Base-by-base conservation (phyloP, 2,329 filamentous ascomycete species). In the Hymenoscyphus linearis region DNA sequence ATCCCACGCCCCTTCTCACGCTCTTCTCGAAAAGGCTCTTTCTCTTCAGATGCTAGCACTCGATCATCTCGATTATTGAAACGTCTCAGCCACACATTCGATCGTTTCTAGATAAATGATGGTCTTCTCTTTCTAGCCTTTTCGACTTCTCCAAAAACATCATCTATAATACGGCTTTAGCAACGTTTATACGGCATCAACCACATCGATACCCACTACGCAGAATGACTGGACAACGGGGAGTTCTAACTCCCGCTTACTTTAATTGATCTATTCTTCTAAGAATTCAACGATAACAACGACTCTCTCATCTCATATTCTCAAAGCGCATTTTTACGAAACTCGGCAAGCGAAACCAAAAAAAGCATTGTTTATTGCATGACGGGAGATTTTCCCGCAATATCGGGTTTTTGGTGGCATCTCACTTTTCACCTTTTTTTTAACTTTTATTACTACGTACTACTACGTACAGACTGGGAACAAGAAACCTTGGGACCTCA, bases 401-500 rank as follows among this genome's bases (percentile, higher is more conserved):
- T 4, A 35, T n/a, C n/a, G n/a, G n/a, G 25, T 56, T 52, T 26
- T 36, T 31, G 55, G 36, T 27, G 27, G 22, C 31, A 31, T 31
- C 10, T 31, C 31, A 31, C 3, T 31, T 31, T 31, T 5, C 1
- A 6, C 9, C 5, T 31, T 57, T 54, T 63, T 34, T 14, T 55
- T 59, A 56, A 57, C 31, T 44, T 55, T 47, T 59, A n/a, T n/a
- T n/a, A n/a, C n/a, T n/a, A n/a, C n/a, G n/a, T n/a, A n/a, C n/a
- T n/a, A n/a, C n/a, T n/a, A n/a, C n/a, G n/a, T n/a, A 35, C 54
- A n/a, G 52, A 57, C 44, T 35, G 59, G 52, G 56, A 18, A 35
- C 2, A 40, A 61, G 59, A 66, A 57, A 31, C 31, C 40, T 66
- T 68, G 68, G 68, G 68, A 66, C 68, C 68, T 70, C 67, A 67